Base-by-base conservation (phyloP, 192 early-diverging fungal genomes). In the Mortierella antarctica region DNA sequence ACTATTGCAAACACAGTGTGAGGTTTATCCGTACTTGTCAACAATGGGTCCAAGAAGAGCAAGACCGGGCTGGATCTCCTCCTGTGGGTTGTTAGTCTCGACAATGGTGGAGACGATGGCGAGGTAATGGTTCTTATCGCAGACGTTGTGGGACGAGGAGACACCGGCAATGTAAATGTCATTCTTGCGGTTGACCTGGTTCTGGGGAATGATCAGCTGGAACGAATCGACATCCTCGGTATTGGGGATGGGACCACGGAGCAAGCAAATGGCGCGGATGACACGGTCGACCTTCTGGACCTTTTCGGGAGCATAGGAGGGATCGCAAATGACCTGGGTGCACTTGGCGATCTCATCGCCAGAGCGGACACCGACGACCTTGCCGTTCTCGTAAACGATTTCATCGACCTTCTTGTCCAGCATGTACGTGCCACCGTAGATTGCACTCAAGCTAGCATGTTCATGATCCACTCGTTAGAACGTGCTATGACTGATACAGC, bases 341-440 rank as follows among this genome's bases (percentile, higher is more conserved):
- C 93, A 92, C 52, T 91, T 91, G 40, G 93, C 97, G 23, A 84
- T 75, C 90, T 98, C 93, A 17, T 88, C 91, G 66, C 93, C 98
- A 9, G 93, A 94, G 74, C 92, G 92, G 17, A 99, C 95, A 67
- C 98, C 98, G 40, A 88, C 86, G 76, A 97, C 92, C 71, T 89
- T 90, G 64, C 97, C 97, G 65, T 91, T 74, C 54, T 92, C 93
- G 54, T 90, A 91, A 54, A 98, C 87, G 61, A 99, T 89, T 83
- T 98, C 95, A 57, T 98, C 96, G 46, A 97, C 91, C 57, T 90
- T 87, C 79, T 95, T 96, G 82, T 91, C 92, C 45, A 99, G 89
- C 98, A 99, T 99, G 86, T 99, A 99, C 18, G 98, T 99, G 73
- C 97, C 98, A 17, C 97, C 97, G 73, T 98, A 99, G 68, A 99